These are phyloP conservation scores for Tricholoma terreum DNA, from an alignment of 768 basidiomycete species.

Conservation along the genomic window DNA sequence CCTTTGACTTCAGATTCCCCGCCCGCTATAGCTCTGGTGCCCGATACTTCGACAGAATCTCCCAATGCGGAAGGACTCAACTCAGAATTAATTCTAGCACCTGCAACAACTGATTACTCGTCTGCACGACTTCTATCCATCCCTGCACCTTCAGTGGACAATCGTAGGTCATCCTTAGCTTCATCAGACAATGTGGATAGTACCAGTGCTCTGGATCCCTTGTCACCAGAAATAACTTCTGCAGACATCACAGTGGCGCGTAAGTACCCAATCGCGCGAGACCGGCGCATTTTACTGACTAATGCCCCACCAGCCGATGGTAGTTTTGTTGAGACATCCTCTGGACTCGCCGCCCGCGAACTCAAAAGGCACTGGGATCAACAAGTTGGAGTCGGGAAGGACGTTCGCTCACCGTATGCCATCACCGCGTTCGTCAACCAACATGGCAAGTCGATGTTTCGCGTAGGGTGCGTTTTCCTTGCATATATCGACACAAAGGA, in stretches of 20 bases:
- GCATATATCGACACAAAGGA: not conserved
- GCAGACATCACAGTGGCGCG: constrained; percentile 60
- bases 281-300: constrained; percentile 7
- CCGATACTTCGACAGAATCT: constrained; percentile 5
- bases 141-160: constrained; percentile 34
- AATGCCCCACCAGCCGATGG: constrained; percentile 51
- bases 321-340: constrained; percentile 78
- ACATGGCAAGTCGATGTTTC: constrained; percentile 73
- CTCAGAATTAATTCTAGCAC: not conserved
- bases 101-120: not conserved
- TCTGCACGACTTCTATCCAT: constrained; percentile 38
- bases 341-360: constrained; percentile 70
- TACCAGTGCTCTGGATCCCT: constrained; percentile 31
- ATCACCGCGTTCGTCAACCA: constrained; percentile 83
- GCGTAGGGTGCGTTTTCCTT: constrained; percentile 60
- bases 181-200: constrained; percentile 43
- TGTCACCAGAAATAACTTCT: constrained; percentile 49
- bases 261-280: constrained; percentile 32
- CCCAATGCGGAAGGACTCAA: constrained; percentile 5
- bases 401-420: constrained; percentile 72
- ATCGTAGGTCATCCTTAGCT: constrained; percentile 40
- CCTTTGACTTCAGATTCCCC: constrained; percentile 19
- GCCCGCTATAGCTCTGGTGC: constrained; percentile 6
- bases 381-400: constrained; percentile 59
- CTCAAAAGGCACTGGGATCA: constrained; percentile 77